Evolutionary conservation across 257 asterid species (phyloP), one percentile per base, ranked within the genome.

Genomic region (Solanum pennellii): DNA sequence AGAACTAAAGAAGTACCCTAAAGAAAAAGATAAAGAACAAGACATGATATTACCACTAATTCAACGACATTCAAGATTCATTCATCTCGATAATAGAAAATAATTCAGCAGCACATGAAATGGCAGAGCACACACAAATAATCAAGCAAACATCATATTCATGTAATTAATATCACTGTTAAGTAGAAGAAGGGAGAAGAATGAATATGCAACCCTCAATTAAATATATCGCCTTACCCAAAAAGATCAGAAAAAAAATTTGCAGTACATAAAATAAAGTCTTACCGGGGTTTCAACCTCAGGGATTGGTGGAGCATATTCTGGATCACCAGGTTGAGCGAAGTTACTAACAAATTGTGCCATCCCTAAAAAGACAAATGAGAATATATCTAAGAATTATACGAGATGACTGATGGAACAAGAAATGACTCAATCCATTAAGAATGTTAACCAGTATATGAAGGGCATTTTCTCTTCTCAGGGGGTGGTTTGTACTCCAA

Each of bases 261-360:
- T 27, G 37, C 69, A 31, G 39, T 59, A 87, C 68, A 85, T 23
- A 66, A 87, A 82, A 83, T 29, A 47, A 37, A 37, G 60, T 92
- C 98, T 86, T 90, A 97, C 99, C 60, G 98, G 97, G 83, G 96
- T 95, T 89, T 97, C 99, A 79, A 93, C 96, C 94, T 97, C 93
- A 86, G 89, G 94, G 85, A 94, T 92, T 6, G 99, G 99, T 52
- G 94, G 95, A 69, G 99, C 97, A 92, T 97, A 97, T 68, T 93
- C 92, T 83, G 94, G 96, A 84, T 94, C 98, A 49, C 97, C 96
- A 87, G 96, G 98, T 90, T 95, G 93, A 18, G 99, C 99, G 88
- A 96, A 97, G 20, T 89, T 87, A 83, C 89, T 89, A 86, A 93
- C 98, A 88, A 94, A 91, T 73, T 94, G 99, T 15, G 96, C 96